A percentile compares a stretch with the other conserved stretches of the same genome.
These are phyloP conservation scores for Sugiyamaella qingdaonensis DNA, from an alignment of 805 yeast species.

Conservation along the genomic window DNA sequence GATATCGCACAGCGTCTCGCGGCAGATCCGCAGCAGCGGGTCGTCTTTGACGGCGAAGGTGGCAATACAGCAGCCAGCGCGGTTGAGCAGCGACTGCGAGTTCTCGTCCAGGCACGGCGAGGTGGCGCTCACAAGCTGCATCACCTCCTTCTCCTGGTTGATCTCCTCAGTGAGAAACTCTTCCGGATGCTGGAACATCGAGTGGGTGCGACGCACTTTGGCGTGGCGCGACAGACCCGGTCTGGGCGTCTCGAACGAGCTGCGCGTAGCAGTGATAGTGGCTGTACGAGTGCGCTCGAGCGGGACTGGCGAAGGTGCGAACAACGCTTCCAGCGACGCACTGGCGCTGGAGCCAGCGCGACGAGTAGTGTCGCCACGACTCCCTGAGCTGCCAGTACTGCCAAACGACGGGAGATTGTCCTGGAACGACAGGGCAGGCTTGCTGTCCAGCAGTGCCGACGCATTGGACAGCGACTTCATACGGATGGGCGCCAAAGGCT, in stretches of 20 bases:
- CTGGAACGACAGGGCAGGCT: conserved; percentile 8
- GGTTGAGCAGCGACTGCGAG: conserved; percentile 20
- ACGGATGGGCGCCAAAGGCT: conserved; percentile 7
- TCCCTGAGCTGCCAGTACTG: not conserved
- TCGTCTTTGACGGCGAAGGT: conserved; percentile 49
- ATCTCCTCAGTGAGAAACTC: conserved; percentile 41
- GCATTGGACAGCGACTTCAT: conserved; percentile 21
- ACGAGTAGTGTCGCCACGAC: not conserved
- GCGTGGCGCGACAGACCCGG: conserved; percentile 15
- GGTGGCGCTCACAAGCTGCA: conserved; percentile 19
- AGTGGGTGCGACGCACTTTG: conserved; percentile 58
- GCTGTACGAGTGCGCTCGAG: conserved; percentile 1
- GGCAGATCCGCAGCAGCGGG: conserved; percentile 65
- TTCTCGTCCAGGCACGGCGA: conserved; percentile 19
- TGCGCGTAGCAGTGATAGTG: not conserved
- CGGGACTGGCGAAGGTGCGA: conserved; percentile 19
- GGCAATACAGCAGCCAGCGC: conserved; percentile 32
- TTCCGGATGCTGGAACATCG: conserved; percentile 60
- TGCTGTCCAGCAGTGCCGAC: conserved; percentile 14
- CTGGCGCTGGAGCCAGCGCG: not conserved
- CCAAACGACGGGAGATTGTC: not conserved
- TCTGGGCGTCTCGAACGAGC: conserved; percentile 8
- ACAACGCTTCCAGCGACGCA: conserved; percentile 1
- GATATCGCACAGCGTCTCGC: conserved; percentile 52
- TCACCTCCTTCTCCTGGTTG: conserved; percentile 30